Conservation (phyloP, 805 yeast genomes). For the Scheffersomyces coipomensis region DNA sequence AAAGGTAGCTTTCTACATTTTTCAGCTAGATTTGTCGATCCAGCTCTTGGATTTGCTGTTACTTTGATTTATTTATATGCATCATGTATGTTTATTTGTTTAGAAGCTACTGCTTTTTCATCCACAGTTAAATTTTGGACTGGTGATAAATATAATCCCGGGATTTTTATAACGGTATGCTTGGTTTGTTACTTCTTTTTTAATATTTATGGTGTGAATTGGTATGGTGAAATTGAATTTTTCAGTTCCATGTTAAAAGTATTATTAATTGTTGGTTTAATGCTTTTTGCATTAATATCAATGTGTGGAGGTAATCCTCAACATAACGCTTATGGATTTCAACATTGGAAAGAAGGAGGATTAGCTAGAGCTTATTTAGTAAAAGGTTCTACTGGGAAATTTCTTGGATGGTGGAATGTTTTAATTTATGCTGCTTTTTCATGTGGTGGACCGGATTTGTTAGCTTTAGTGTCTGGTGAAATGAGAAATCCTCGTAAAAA, state of each 20-base stretch:
- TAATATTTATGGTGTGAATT: conserved; percentile 29
- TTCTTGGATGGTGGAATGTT: conserved; percentile 33
- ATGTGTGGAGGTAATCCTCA: conserved; percentile 41
- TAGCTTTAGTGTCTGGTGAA: conserved; percentile 39
- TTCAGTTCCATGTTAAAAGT: conserved; percentile 32
- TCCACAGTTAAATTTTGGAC: conserved; percentile 29
- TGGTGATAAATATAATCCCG: conserved; percentile 29
- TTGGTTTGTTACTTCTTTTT: conserved; percentile 25
- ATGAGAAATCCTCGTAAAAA: conserved; percentile 39
- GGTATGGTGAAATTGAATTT: conserved; percentile 47
- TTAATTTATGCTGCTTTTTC: conserved; percentile 33
- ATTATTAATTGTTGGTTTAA: conserved; percentile 28
- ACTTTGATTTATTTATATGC: conserved; percentile 32
- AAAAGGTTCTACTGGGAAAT: conserved; percentile 28
- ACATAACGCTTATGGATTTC: conserved; percentile 31
- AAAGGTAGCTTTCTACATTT: conserved; percentile 34
- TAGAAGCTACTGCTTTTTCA: conserved; percentile 32
- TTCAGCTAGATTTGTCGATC: conserved; percentile 35
- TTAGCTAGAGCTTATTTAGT: conserved; percentile 25
- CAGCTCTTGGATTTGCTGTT: conserved; percentile 34
- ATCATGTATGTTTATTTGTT: conserved; percentile 30
- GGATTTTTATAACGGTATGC: conserved; percentile 28
- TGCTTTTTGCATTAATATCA: conserved; percentile 29
- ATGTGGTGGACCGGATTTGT: conserved; percentile 36
- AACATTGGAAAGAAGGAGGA: conserved; percentile 34